A percentile compares a stretch with the other conserved stretches of the same genome.
Conservation (phyloP, 768 basidiomycete genomes). For the Rossbeevera mucosa region DNA sequence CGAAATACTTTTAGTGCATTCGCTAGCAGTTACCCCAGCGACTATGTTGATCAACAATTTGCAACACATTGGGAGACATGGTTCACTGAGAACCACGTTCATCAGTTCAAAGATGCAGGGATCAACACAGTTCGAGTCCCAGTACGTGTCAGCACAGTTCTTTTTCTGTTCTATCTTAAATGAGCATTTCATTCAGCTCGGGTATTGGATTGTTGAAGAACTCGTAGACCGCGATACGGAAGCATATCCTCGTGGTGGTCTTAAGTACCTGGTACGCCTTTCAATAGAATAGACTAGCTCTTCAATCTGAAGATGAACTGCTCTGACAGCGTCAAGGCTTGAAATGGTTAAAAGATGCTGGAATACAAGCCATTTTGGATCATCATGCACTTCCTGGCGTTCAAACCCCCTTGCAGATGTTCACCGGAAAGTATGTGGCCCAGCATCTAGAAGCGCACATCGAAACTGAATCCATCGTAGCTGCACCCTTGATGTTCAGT, state of each 20-base stretch:
- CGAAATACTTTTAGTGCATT: constrained; percentile 48
- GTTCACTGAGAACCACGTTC: constrained; percentile 64
- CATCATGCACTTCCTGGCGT: constrained; percentile 74
- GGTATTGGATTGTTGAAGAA: constrained; percentile 77
- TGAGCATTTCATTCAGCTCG: constrained; percentile 46
- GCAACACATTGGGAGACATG: constrained; percentile 67
- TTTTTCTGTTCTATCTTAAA: background rate
- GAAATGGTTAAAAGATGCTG: constrained; percentile 52
- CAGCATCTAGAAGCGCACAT: background rate
- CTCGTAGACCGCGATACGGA: constrained; percentile 61
- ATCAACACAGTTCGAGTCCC: constrained; percentile 79
- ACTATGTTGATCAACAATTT: constrained; percentile 52
- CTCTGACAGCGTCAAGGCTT: constrained; percentile 56
- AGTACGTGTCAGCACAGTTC: constrained; percentile 37
- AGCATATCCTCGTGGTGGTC: constrained; percentile 66
- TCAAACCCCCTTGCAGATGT: constrained; percentile 54
- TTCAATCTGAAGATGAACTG: background rate
- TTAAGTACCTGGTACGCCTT: constrained; percentile 52
- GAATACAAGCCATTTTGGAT: constrained; percentile 63
- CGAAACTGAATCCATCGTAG: constrained; percentile 30
- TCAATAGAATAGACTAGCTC: background rate
- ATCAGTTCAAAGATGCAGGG: constrained; percentile 46
- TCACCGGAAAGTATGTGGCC: constrained; percentile 56
- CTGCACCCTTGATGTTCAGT: constrained; percentile 64
- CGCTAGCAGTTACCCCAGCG: constrained; percentile 53